Base-by-base conservation (phyloP, 805 yeast species). In the Wickerhamia fluorescens region DNA sequence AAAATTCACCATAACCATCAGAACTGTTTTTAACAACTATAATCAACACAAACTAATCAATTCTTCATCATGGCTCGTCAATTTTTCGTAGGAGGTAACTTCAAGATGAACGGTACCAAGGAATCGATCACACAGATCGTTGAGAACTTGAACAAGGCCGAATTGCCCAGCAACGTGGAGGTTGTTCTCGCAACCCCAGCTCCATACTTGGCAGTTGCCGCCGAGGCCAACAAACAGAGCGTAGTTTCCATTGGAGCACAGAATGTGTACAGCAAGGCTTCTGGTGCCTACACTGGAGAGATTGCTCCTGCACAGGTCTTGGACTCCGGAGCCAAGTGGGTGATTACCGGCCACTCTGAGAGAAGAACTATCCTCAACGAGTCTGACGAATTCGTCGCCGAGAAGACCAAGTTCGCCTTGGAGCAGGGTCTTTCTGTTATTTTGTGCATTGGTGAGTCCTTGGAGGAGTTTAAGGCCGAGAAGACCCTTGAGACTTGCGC, bases 201-300 rank as follows among this genome's bases (percentile, higher is more conserved):
- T 39, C 84, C 94, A 44, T 92, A 89, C 78, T 65, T 92, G 44
- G 73, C 74, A 41, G 75, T 76, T 61, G 80, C 96, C 35, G 80
- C 73, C 48, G 68, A 70, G 31, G 64, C 66, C 47, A 75, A 77
- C 67, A 73, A 71, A 54, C 81, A 77, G 61, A 55, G 76, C 41
- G 82, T 77, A 46, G 86, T 92, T 34, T 68, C 73, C 38, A 73
- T 92, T 33, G 79, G 89, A 57, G 95, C 94, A 38, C 98, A 92
- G 72, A 89, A 92, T 67, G 75, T 86, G 41, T 89, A 75, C 66
- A 64, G 70, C 58, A 86, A 86, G 75, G 78, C 76, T 42, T 73
- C 88, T 33, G 98, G 98, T 70, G 98, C 98, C 41, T 92, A 58
- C 84, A 92, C 98, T 41, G 98, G 98, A 62, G 98, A 92, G 71